Evolutionary conservation across 2,329 filamentous ascomycete species (phyloP), one percentile per base, ranked within the genome.

Genomic region (Fusarium dimerum): DNA sequence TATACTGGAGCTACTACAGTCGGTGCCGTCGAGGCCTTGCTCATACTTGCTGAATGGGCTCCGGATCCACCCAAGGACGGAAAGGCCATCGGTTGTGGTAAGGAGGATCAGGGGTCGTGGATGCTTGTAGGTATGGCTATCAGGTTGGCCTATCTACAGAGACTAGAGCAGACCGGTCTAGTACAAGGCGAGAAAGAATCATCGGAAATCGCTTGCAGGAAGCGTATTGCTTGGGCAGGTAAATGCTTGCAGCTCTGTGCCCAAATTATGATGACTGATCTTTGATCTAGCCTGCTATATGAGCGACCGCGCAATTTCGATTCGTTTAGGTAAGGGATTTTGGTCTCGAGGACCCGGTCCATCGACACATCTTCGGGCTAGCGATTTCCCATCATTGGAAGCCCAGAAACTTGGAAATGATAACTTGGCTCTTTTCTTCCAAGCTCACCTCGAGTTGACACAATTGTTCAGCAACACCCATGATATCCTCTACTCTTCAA

Each of bases 61-160:
- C 85, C 86, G 0, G 86, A 88, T 55, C 83, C 84, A 0, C 78
- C 85, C 2, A 75, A 84, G 6, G 79, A 80, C 34, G 81, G 83
- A 30, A 83, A 83, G 32, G 77, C 81, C 26, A 84, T 90, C 17
- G 87, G 87, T 0, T 79, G 86, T 50, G 87, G 87, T 9, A 87
- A 90, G 66, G 87, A 90, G 65, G 87, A 90, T 61, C 80, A 87
- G 42, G 86, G 87, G 30, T 86, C 86, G 0, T 90, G 87, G 87
- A 90, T 90, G 86, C 84, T 89, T 61, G 85, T 89, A 6, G 87
- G 87, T 2, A 79, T 87, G 17, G 87, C 87, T 3, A 71, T 90
- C 7, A 79, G 87, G 7, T 81, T 88, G 3, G 87, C 83, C 1
- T 90, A 90, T 65, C 87, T 87, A 46, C 80, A 89, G 15, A 83